Evolutionary conservation across 78 protist species (phyloP), one percentile per base, ranked within the genome.

Genomic region (Dictyostelium intermedium): DNA sequence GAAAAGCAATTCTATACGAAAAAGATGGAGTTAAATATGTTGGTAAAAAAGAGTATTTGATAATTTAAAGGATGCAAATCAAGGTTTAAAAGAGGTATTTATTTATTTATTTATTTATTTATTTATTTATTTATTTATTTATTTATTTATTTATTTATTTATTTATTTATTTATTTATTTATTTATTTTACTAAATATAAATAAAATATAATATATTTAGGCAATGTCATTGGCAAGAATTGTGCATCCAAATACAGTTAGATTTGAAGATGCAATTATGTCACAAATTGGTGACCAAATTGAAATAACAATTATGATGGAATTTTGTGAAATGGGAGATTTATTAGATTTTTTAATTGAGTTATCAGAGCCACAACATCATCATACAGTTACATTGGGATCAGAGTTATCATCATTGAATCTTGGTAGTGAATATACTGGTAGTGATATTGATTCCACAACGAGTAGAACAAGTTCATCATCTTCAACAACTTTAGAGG

Each of bases 61-160:
- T 35, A 63, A 78, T 41, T 13, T 89, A 30, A 35, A 53, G 1
- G 94, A 89, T 70, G 94, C 94, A 4, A 89, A 78, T 89, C 69
- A 30, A 23, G 94, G 94, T 69, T 80, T 89, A 32, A 89, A 80
- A 80, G 94, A 89, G 82, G 94, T 89, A 87, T 27, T 30, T 32
- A 8, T 13, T 13, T 7, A 50, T 50, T 50, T 35, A 45, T 14
- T n/a, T 8, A 23, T 43, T 14, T 27, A 11, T 79, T 50, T 50
- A 7, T 79, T 14, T n/a, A 27, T 45, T 5, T 27, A 47, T 11
- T 32, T 23, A 10, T 50, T 50, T 35, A 45, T 14, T n/a, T 8
- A 23, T 43, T 14, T 27, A 11, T 79, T 50, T 50, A 7, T 79
- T 14, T n/a, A 27, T 45, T 5, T 27, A 47, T 11, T 32, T 78